Conservation (phyloP, 2,329 filamentous ascomycete species). For the Venturia oleaginea region DNA sequence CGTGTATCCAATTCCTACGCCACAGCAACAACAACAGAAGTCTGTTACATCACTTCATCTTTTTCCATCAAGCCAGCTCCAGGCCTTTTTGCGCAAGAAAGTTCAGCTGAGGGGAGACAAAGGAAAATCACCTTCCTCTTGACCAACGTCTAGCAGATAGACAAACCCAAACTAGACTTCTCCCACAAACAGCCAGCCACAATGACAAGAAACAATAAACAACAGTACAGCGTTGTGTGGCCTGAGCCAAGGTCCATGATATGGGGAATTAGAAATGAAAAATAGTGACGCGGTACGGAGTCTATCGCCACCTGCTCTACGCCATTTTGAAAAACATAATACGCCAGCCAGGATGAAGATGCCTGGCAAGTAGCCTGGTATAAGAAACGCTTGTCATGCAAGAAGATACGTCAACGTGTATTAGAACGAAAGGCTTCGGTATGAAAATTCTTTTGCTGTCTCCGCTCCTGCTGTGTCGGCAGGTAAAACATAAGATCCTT, state of each 20-base stretch:
- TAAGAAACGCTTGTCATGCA: conserved; percentile 8
- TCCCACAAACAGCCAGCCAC: neutral
- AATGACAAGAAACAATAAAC: conserved; percentile 2
- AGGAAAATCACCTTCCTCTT: neutral
- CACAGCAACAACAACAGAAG: neutral
- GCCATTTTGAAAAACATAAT: neutral
- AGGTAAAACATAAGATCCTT: conserved; percentile 1
- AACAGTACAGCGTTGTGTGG: neutral
- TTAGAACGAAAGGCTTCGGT: neutral
- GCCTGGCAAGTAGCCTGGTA: neutral
- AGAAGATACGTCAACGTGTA: neutral
- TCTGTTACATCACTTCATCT: neutral
- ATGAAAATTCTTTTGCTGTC: neutral
- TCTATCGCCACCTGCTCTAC: neutral
- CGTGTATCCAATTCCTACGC: neutral
- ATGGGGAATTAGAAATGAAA: neutral
- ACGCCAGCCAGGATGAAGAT: neutral
- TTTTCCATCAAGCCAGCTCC: conserved; percentile 3
- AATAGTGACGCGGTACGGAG: neutral
- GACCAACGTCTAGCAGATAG: neutral
- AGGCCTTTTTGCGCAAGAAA: neutral
- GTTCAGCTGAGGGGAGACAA: neutral
- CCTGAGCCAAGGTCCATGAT: neutral
- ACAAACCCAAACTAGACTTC: neutral
- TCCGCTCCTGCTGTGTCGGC: neutral